phyloP scores from a whole-genome alignment of 2,329 filamentous ascomycete genomes.

The Sporothrix pallida region DNA sequence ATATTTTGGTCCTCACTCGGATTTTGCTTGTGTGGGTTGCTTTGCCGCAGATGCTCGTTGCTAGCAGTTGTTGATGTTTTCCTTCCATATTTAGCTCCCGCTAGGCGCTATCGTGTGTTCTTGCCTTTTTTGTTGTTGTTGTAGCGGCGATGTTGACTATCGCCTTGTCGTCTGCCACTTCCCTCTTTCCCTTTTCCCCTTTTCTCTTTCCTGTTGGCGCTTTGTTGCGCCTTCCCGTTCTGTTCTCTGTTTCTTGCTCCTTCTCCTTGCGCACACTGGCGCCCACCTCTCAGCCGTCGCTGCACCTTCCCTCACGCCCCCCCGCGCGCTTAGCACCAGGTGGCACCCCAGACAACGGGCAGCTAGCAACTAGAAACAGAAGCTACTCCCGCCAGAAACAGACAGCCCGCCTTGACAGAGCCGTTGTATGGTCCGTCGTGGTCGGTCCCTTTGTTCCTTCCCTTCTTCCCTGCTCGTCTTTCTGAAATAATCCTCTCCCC shows the following conservation, averaged over 20 bases:
- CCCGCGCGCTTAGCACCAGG: constrained; percentile 34
- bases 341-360: constrained; percentile 24
- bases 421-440: constrained; percentile 13
- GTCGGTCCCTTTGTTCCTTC: constrained; percentile 26
- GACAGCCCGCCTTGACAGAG: constrained; percentile 22
- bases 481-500: constrained; percentile 9
- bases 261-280: constrained; percentile 2
- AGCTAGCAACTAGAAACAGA: constrained; percentile 26
- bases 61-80: constrained; percentile 18
- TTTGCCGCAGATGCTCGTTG: constrained; percentile 23
- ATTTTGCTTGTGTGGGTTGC: neutral
- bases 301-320: neutral
- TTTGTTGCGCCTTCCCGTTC: constrained; percentile 13
- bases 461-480: constrained; percentile 23
- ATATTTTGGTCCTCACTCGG: too few species aligned
- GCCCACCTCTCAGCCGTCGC: neutral
- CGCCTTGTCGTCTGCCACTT: neutral
- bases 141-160: too few species aligned
- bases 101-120: neutral
- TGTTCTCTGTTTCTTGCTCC: neutral
- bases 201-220: constrained; percentile 23
- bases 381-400: constrained; percentile 7
- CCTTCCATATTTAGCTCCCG: neutral
- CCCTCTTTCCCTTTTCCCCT: constrained; percentile 1
- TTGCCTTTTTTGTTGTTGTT: neutral